Percentiles rank a stretch among this genome's conserved stretches.
Conservation (phyloP, 1,284 basidiomycete species). For the Anthracocystis panici-leucophaei region DNA sequence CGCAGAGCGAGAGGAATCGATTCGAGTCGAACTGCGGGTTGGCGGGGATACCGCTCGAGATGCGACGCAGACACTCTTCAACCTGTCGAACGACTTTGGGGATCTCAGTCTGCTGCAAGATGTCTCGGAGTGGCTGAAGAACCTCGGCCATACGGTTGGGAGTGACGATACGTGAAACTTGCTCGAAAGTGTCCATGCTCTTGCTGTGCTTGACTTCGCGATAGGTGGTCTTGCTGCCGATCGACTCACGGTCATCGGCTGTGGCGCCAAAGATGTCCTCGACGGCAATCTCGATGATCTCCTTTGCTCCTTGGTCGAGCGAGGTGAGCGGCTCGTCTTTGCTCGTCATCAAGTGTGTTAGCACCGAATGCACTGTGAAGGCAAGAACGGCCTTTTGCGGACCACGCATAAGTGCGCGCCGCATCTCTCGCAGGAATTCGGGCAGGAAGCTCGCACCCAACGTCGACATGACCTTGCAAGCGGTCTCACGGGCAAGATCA, state of each 20-base stretch:
- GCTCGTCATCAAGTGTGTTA: constrained; percentile 74
- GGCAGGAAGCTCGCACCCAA: constrained; percentile 83
- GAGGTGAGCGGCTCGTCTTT: constrained; percentile 73
- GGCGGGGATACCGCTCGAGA: constrained; percentile 85
- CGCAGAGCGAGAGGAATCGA: constrained; percentile 84
- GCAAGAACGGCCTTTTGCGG: constrained; percentile 95
- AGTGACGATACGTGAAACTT: constrained; percentile 57
- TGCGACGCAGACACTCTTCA: constrained; percentile 87
- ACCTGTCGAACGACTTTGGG: constrained; percentile 85
- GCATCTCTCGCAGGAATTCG: constrained; percentile 82
- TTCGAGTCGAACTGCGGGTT: constrained; percentile 80
- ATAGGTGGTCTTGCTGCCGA: constrained; percentile 89
- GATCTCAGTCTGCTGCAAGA: constrained; percentile 87
- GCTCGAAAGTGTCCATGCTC: constrained; percentile 68
- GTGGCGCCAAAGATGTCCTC: constrained; percentile 96
- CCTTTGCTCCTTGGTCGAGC: constrained; percentile 78
- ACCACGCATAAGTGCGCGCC: constrained; percentile 85
- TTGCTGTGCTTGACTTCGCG: constrained; percentile 67
- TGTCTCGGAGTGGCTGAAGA: constrained; percentile 82
- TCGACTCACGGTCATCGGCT: constrained; percentile 86
- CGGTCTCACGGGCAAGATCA: constrained; percentile 85
- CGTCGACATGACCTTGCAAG: constrained; percentile 83
- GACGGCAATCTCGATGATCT: constrained; percentile 83
- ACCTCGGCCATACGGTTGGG: constrained; percentile 77
- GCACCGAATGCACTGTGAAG: constrained; percentile 83